Evolutionary conservation across 2,329 filamentous ascomycete genomes (phyloP).

Genomic region (Aureobasidium sp.): DNA sequence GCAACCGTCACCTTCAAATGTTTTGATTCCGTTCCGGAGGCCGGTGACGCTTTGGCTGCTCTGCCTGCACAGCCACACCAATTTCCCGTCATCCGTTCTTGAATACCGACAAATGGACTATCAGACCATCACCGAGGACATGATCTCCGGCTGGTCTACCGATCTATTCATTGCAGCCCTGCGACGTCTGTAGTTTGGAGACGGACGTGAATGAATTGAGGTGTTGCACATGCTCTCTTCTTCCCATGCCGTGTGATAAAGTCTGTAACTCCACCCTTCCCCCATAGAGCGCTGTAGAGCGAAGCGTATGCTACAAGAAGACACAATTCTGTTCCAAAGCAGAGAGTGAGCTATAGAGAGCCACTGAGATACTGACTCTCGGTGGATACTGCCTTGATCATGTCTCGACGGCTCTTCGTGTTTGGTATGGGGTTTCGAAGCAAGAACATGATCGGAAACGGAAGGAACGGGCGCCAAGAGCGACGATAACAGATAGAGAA

Average conservation of each 20-base stretch:
- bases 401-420: neutral
- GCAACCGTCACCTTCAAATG: neutral
- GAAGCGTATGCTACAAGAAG: too few species aligned
- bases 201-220: neutral
- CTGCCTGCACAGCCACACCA: slow-evolving; percentile 1
- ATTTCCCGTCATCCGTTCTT: neutral
- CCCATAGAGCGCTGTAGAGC: too few species aligned
- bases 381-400: too few species aligned
- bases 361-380: too few species aligned
- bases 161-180: neutral
- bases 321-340: too few species aligned
- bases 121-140: too few species aligned
- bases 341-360: too few species aligned
- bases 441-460: neutral
- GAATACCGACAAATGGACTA: neutral
- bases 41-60: neutral
- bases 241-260: too few species aligned
- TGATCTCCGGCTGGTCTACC: too few species aligned
- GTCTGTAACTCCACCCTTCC: too few species aligned
- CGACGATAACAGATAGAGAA: neutral
- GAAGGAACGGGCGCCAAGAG: neutral
- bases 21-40: neutral
- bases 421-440: neutral
- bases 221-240: neutral
- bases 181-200: neutral